Evolutionary conservation across 2,329 filamentous ascomycete genomes (phyloP).

Genomic region (Orbilia ellipsospora): DNA sequence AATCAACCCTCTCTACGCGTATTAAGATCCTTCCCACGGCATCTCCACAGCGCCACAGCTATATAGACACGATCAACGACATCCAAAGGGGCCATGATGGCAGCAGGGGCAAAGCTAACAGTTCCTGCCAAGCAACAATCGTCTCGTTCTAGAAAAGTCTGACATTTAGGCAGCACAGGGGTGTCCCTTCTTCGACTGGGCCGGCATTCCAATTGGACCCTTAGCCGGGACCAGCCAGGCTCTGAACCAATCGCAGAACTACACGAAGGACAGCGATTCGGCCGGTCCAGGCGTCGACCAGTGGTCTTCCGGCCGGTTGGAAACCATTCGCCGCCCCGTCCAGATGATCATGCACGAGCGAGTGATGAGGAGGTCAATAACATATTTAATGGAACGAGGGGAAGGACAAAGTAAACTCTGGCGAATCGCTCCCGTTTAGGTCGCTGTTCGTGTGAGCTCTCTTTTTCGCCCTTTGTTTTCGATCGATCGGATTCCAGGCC

Average conservation of each 20-base stretch:
- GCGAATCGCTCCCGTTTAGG: slow-evolving; percentile 36
- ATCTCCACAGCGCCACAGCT: background rate
- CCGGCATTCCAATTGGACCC: slow-evolving; percentile 11
- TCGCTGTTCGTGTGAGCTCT: slow-evolving; percentile 28
- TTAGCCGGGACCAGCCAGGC: slow-evolving; percentile 1
- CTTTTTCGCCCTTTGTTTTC: slow-evolving; percentile 1
- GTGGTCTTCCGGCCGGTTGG: slow-evolving; percentile 7
- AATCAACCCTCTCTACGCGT: too few relatives aligned
- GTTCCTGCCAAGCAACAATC: slow-evolving; percentile 5
- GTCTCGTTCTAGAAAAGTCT: slow-evolving; percentile 16
- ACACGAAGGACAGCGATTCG: slow-evolving; percentile 39
- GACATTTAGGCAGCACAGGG: background rate
- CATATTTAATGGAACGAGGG: background rate
- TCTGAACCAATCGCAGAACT: slow-evolving; percentile 29
- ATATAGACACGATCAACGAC: background rate
- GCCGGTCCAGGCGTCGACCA: slow-evolving; percentile 1
- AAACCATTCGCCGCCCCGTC: slow-evolving; percentile 29
- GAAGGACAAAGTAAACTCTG: slow-evolving; percentile 21
- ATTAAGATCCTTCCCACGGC: too few relatives aligned
- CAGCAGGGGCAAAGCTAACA: background rate
- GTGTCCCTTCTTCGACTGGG: background rate
- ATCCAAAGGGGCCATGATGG: background rate
- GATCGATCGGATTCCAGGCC: background rate
- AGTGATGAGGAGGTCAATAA: background rate
- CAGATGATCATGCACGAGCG: slow-evolving; percentile 47